Conservation (phyloP, 495 filamentous ascomycete species). For the Schizothecium vesticola region DNA sequence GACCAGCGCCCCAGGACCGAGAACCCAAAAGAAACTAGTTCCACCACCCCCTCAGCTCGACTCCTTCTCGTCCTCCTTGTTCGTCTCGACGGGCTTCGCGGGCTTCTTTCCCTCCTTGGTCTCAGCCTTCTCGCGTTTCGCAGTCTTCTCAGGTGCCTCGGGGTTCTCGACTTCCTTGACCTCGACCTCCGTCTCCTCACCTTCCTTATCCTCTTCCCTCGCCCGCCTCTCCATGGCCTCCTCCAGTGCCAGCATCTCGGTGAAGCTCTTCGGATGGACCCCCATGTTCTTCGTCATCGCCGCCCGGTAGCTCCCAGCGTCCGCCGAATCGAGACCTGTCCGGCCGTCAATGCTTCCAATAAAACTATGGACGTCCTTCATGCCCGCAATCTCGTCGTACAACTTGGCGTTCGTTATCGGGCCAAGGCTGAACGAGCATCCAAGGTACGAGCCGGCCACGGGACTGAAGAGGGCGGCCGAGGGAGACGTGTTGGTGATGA, state of each 20-base stretch:
- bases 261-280: slow-evolving; percentile 37
- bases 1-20: neutral
- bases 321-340: slow-evolving; percentile 35
- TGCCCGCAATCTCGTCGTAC: slow-evolving; percentile 38
- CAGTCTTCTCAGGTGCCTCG: neutral
- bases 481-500: slow-evolving; percentile 12
- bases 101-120: neutral
- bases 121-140: neutral
- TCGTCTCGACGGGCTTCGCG: neutral
- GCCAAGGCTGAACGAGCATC: slow-evolving; percentile 24
- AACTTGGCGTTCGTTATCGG: slow-evolving; percentile 38
- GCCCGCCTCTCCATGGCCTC: slow-evolving; percentile 32
- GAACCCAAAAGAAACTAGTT: neutral
- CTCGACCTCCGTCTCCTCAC: neutral
- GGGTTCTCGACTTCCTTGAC: neutral
- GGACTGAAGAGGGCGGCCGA: slow-evolving; percentile 24
- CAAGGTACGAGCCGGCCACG: slow-evolving; percentile 42
- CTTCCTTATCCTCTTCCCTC: neutral
- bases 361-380: slow-evolving; percentile 42
- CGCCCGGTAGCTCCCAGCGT: slow-evolving; percentile 36
- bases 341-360: slow-evolving; percentile 43
- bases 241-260: slow-evolving; percentile 41
- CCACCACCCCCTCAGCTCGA: neutral
- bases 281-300: slow-evolving; percentile 24
- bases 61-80: neutral